Evolutionary conservation across 495 filamentous ascomycete genomes (phyloP).

Genomic region (Alectoria sarmentosa): DNA sequence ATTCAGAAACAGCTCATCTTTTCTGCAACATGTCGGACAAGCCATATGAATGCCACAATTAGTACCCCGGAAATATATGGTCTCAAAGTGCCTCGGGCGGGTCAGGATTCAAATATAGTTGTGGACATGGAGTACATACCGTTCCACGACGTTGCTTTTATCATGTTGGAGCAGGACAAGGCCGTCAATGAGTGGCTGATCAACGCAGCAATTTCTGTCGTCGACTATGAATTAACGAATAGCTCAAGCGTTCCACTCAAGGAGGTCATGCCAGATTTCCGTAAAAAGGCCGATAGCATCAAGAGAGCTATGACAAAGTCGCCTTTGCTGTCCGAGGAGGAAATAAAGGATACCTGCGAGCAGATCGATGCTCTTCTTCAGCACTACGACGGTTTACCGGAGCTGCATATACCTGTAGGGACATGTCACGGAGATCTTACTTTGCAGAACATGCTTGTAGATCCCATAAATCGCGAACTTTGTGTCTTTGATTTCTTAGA

Average conservation of each 20-base stretch:
- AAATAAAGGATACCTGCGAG: not conserved
- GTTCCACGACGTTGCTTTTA: constrained; percentile 3
- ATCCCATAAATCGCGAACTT: constrained; percentile 1
- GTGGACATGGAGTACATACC: constrained; percentile 6
- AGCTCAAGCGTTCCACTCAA: constrained; percentile 5
- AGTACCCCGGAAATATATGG: constrained; percentile 2
- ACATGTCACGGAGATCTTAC: constrained; percentile 6
- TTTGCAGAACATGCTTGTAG: constrained; percentile 2
- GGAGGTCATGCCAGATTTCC: constrained; percentile 1
- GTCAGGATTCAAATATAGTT: constrained; percentile 1
- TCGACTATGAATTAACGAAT: constrained; percentile 4
- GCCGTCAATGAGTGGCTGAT: constrained; percentile 6
- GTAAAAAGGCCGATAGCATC: not conserved
- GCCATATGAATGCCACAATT: constrained; percentile 7
- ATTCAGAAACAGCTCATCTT: constrained; percentile 4
- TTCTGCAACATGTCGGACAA: constrained; percentile 5
- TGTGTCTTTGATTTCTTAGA: not conserved
- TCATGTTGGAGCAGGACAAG: constrained; percentile 1
- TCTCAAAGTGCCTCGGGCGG: not conserved
- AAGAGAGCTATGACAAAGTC: constrained; percentile 1
- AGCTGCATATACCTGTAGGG: not conserved
- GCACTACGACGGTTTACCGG: not conserved
- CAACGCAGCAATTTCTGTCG: constrained; percentile 2
- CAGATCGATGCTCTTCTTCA: not conserved
- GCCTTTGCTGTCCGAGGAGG: not conserved